Conservation (phyloP, 2,329 filamentous ascomycete genomes). For the Paracamarosporium sp. region DNA sequence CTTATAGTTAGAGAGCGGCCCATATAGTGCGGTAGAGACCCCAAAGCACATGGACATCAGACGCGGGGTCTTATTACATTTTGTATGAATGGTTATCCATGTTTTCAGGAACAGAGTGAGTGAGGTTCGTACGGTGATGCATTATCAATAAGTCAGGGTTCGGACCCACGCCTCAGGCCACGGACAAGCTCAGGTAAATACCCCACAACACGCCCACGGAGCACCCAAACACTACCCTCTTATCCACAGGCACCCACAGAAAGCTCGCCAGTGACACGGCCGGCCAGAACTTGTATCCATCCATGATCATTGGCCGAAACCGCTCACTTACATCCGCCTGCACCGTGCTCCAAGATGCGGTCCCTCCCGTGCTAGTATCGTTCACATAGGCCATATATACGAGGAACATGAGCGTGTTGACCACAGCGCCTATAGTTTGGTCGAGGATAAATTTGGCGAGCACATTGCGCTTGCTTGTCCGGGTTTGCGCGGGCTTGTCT, state of each 20-base stretch:
- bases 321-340: constrained; percentile 53
- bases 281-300: constrained; percentile 78
- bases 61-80: too few relatives aligned
- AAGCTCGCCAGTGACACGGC: constrained; percentile 74
- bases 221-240: constrained; percentile 73
- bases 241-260: constrained; percentile 73
- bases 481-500: constrained; percentile 33
- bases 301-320: constrained; percentile 61
- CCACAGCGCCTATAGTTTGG: constrained; percentile 69
- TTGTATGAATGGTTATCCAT: too few relatives aligned
- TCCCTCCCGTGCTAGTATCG: constrained; percentile 37
- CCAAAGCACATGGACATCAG: too few relatives aligned
- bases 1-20: too few relatives aligned
- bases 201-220: constrained; percentile 77
- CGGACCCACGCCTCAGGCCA: constrained; percentile 8
- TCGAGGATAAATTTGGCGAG: constrained; percentile 72
- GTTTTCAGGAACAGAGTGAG: too few relatives aligned
- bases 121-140: too few relatives aligned
- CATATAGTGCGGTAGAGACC: too few relatives aligned
- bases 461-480: constrained; percentile 67
- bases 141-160: too few relatives aligned
- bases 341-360: constrained; percentile 30
- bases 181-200: constrained; percentile 74
- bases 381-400: constrained; percentile 62
- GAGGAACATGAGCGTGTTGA: constrained; percentile 72